A percentile compares a stretch with the other conserved stretches of the same genome.
These are phyloP conservation scores for Globisporangium spiculum DNA, from an alignment of 352 stramenopile genomes.

Conservation along the genomic window DNA sequence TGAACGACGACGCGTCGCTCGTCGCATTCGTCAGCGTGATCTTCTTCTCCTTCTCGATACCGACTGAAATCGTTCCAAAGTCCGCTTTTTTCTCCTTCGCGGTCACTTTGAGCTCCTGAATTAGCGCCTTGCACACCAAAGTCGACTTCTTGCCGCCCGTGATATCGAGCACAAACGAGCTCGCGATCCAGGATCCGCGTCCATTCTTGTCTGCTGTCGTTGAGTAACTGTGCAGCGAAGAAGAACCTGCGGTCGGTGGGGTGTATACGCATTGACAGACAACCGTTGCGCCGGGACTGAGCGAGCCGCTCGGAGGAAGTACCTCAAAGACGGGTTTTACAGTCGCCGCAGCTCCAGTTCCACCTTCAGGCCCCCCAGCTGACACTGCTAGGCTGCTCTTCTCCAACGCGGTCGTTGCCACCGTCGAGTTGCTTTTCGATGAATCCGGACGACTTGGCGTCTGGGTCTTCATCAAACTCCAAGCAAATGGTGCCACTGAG, in stretches of 20 bases:
- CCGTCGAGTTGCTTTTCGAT: conserved; percentile 53
- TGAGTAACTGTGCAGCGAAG: not conserved
- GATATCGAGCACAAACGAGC: conserved; percentile 54
- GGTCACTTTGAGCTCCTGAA: conserved; percentile 50
- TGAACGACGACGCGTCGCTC: conserved; percentile 15
- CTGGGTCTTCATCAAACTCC: conserved; percentile 35
- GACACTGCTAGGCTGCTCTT: conserved; percentile 8
- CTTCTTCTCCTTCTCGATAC: conserved; percentile 60
- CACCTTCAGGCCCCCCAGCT: not conserved
- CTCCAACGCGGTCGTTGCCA: conserved; percentile 22
- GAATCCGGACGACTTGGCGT: conserved; percentile 37
- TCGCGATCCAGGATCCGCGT: conserved; percentile 27
- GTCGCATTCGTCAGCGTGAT: conserved; percentile 41
- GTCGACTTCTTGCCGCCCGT: conserved; percentile 42
- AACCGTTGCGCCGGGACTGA: conserved; percentile 30
- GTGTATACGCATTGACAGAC: conserved; percentile 60
- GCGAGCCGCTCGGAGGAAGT: conserved; percentile 36
- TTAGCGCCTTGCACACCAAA: conserved; percentile 48
- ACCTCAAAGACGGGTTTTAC: conserved; percentile 44
- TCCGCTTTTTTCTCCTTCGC: conserved; percentile 77
- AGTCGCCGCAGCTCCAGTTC: not conserved
- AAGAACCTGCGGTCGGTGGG: conserved; percentile 21
- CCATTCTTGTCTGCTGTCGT: not conserved
- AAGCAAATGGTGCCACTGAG: conserved; percentile 81
- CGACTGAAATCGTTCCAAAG: conserved; percentile 79